Base-by-base conservation (phyloP, 2,329 filamentous ascomycete genomes). In the Nemania abortiva region DNA sequence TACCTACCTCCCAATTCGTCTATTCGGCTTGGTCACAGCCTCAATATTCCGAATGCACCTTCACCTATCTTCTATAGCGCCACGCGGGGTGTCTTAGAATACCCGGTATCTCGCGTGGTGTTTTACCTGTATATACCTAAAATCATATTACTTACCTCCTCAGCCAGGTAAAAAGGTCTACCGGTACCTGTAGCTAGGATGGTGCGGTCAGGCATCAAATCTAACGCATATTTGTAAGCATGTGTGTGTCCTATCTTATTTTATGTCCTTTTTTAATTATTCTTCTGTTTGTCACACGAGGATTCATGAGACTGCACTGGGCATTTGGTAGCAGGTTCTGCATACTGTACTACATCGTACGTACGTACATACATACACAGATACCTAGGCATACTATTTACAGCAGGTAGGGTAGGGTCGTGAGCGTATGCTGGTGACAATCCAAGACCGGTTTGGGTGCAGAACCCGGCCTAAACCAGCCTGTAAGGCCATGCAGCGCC, bases 371-470 rank as follows among this genome's bases (percentile, higher is more conserved):
- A 27, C 24, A 5, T 27, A 27, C 24, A 27, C 5, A 27, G 24
- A 27, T 27, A 37, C 34, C 34, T 37, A 37, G 7, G 34, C 34
- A 37, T 37, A 37, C 34, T 37, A 27, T 27, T 27, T 27, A 27
- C 24, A 2, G 34, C 34, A 42, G 13, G 15, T 42, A 42, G 39
- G 2, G 10, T 34, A 5, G 31, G 39, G 39, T 42, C n/a, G 29
- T 13, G 34, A 37, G 34, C 6, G 50, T 29, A 9, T 37, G 11
- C 34, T 18, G 11, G 15, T 9, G 50, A 70, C 53, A 65, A 65
- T 63, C 69, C 70, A 55, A 71, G 70, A 69, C 71, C 72, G 13
- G 42, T 68, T 67, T 52, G 31, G 37, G n/a, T 68, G 71, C 57
- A 58, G 57, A 42, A 37, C 10, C 50, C 20, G 47, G n/a, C 47